Evolutionary conservation across 2,329 filamentous ascomycete species (phyloP).

Genomic region (Fusarium duplospermum): DNA sequence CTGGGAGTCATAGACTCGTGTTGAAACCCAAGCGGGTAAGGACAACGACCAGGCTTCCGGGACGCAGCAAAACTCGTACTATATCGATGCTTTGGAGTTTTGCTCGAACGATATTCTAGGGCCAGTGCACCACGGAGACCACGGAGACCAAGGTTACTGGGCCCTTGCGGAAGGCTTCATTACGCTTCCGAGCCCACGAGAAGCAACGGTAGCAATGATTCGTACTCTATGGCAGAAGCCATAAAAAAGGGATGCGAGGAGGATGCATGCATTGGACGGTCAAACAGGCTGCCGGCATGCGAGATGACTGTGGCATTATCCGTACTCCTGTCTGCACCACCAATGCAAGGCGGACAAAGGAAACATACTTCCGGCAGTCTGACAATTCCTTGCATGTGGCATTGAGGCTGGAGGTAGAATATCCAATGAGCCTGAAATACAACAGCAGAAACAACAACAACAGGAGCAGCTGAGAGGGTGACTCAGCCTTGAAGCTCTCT

Average conservation of each 20-base stretch:
- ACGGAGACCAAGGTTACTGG: constrained; percentile 30
- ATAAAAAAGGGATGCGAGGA: constrained; percentile 20
- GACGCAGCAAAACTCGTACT: constrained; percentile 26
- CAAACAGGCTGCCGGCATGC: constrained; percentile 15
- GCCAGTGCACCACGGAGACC: constrained; percentile 34
- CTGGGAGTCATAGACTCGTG: constrained; percentile 16
- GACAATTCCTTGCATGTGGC: not conserved
- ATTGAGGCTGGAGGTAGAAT: not conserved
- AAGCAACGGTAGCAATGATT: constrained; percentile 21
- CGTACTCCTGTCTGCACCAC: constrained; percentile 3
- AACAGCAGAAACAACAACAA: constrained; percentile 4
- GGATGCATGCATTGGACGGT: constrained; percentile 8
- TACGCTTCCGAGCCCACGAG: constrained; percentile 29
- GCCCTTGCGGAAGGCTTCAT: constrained; percentile 34
- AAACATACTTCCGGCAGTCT: constrained; percentile 14
- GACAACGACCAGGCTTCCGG: constrained; percentile 30
- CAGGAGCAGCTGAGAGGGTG: constrained; percentile 8
- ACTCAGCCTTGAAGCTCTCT: constrained; percentile 22
- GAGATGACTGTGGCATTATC: constrained; percentile 31
- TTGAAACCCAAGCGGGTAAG: constrained; percentile 17
- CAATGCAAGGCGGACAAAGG: constrained; percentile 14
- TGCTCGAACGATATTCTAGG: constrained; percentile 38
- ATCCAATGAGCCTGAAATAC: not conserved
- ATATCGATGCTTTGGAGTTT: constrained; percentile 19
- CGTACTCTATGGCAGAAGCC: constrained; percentile 13